phyloP scores from a whole-genome alignment of 495 filamentous ascomycete genomes.

The Aspergillus coremiiformis region DNA sequence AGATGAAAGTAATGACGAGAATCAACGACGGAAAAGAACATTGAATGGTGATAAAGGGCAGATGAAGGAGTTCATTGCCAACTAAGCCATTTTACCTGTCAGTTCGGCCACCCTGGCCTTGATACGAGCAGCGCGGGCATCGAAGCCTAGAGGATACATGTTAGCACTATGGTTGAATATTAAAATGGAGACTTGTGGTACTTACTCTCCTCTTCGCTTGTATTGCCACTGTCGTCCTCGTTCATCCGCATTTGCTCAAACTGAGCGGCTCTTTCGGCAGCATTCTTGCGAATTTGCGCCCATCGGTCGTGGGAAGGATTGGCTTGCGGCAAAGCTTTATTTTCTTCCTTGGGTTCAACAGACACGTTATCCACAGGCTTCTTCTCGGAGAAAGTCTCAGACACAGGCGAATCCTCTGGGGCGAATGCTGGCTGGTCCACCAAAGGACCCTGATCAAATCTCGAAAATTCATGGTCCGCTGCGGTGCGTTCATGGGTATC shows the following conservation, averaged over 20 bases:
- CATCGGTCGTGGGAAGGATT: slow-evolving; percentile 61
- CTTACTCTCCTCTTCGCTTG: slow-evolving; percentile 94
- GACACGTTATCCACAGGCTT: not conserved
- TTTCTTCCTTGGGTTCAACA: not conserved
- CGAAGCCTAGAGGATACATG: slow-evolving; percentile 60
- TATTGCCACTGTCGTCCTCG: slow-evolving; percentile 73
- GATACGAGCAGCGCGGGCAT: slow-evolving; percentile 92
- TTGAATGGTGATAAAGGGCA: not conserved
- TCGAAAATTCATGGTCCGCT: slow-evolving; percentile 65
- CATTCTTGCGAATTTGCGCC: slow-evolving; percentile 94
- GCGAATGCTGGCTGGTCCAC: slow-evolving; percentile 79
- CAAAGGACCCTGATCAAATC: slow-evolving; percentile 87
- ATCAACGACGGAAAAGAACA: not conserved
- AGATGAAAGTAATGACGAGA: not conserved
- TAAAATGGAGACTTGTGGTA: slow-evolving; percentile 11
- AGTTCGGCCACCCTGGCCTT: slow-evolving; percentile 93
- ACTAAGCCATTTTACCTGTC: slow-evolving; percentile 62
- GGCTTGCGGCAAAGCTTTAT: not conserved
- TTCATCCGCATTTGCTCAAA: slow-evolving; percentile 49
- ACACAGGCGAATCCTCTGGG: slow-evolving; percentile 54
- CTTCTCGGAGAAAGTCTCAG: slow-evolving; percentile 19
- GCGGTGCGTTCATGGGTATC: slow-evolving; percentile 58
- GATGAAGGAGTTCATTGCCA: slow-evolving; percentile 6
- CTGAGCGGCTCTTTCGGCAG: slow-evolving; percentile 65
- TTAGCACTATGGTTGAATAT: slow-evolving; percentile 10